phyloP scores from a whole-genome alignment of 495 filamentous ascomycete genomes.

The Lasiosphaeris hirsuta region DNA sequence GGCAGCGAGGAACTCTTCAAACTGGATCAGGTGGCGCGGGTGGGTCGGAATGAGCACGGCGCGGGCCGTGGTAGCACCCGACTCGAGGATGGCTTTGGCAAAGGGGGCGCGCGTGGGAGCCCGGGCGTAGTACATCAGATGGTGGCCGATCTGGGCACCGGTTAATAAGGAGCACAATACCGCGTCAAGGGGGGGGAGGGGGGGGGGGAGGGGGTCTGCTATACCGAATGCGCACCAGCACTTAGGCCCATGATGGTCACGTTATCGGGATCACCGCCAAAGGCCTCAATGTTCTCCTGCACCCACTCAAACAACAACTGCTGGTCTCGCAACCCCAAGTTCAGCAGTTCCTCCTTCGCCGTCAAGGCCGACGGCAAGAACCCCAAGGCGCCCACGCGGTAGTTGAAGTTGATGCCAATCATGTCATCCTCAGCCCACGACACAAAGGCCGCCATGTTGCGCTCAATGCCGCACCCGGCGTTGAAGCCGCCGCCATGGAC shows the following conservation, averaged over 20 bases:
- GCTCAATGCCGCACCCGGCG: slow-evolving; percentile 37
- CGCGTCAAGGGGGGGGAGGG: neutral
- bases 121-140: slow-evolving; percentile 52
- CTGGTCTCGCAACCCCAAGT: slow-evolving; percentile 70
- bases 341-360: slow-evolving; percentile 55
- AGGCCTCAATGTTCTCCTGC: slow-evolving; percentile 53
- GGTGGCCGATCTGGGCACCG: slow-evolving; percentile 55
- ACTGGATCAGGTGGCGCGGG: slow-evolving; percentile 57
- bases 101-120: slow-evolving; percentile 44
- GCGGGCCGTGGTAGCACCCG: slow-evolving; percentile 59
- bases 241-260: slow-evolving; percentile 65
- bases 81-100: slow-evolving; percentile 61
- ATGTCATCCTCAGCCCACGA: slow-evolving; percentile 52
- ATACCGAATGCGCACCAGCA: slow-evolving; percentile 64
- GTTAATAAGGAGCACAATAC: neutral
- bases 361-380: slow-evolving; percentile 57
- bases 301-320: slow-evolving; percentile 63
- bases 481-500: slow-evolving; percentile 56
- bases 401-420: slow-evolving; percentile 64
- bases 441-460: slow-evolving; percentile 51
- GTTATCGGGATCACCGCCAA: slow-evolving; percentile 61
- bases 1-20: slow-evolving; percentile 52
- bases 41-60: slow-evolving; percentile 54
- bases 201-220: neutral
- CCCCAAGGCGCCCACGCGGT: slow-evolving; percentile 64